Evolutionary conservation across 352 stramenopile genomes (phyloP).

Genomic region (Phytophthora crassamura): DNA sequence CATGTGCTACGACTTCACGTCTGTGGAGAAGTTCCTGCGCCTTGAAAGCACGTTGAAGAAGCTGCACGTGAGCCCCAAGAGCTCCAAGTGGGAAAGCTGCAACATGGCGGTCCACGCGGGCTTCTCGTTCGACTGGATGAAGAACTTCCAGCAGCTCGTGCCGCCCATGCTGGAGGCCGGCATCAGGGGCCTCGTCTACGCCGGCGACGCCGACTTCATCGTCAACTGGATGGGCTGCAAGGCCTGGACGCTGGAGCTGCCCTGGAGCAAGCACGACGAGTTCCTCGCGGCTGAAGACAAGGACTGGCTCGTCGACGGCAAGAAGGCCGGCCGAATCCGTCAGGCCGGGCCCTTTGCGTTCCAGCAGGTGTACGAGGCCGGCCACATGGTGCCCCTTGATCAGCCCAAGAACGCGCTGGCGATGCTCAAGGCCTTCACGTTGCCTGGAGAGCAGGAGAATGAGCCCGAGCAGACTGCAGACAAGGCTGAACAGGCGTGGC

Average conservation of each 20-base stretch:
- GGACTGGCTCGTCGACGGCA: constrained; percentile 69
- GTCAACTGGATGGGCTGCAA: constrained; percentile 98
- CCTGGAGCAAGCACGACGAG: constrained; percentile 87
- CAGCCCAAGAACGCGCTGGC: constrained; percentile 93
- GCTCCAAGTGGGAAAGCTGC: constrained; percentile 91
- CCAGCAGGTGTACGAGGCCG: constrained; percentile 94
- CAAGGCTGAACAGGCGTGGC: constrained; percentile 25
- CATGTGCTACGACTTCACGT: constrained; percentile 96
- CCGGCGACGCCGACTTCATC: constrained; percentile 97
- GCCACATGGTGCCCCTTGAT: constrained; percentile 97
- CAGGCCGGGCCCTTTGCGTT: constrained; percentile 88
- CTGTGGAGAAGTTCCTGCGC: constrained; percentile 92
- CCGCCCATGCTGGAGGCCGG: constrained; percentile 92
- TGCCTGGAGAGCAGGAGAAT: constrained; percentile 40
- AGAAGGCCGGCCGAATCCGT: constrained; percentile 67
- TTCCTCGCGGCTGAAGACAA: constrained; percentile 62
- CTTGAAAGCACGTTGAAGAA: constrained; percentile 84
- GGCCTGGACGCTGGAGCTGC: constrained; percentile 94
- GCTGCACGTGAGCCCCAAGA: constrained; percentile 86
- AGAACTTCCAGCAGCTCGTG: constrained; percentile 94
- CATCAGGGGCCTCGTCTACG: constrained; percentile 95
- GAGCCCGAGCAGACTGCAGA: constrained; percentile 21
- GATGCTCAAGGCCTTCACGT: constrained; percentile 95
- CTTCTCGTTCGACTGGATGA: constrained; percentile 97
- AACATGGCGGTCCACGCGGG: constrained; percentile 96